Conservation (phyloP, 495 filamentous ascomycete species). For the Aspergillus coremiiformis region DNA sequence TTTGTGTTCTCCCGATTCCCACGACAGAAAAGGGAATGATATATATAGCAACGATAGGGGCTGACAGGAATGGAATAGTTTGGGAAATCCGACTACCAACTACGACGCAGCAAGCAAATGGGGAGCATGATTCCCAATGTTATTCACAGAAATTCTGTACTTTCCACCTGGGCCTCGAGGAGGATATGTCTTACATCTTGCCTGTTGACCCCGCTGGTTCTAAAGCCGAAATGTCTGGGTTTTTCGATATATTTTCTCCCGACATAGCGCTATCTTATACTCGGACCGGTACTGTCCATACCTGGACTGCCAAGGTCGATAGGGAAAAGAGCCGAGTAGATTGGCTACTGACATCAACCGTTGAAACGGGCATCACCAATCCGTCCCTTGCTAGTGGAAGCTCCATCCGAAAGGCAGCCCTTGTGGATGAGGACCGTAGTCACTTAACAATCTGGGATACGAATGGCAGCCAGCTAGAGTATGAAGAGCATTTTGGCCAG, state of each 20-base stretch:
- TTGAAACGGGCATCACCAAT: slow-evolving; percentile 69
- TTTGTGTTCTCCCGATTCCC: slow-evolving; percentile 76
- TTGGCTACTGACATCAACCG: slow-evolving; percentile 77
- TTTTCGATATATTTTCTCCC: slow-evolving; percentile 78
- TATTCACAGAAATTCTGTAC: slow-evolving; percentile 58
- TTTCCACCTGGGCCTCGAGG: slow-evolving; percentile 63
- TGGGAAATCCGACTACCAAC: slow-evolving; percentile 63
- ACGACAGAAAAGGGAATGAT: slow-evolving; percentile 45
- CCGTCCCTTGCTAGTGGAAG: slow-evolving; percentile 78
- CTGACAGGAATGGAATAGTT: slow-evolving; percentile 73
- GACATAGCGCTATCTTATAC: slow-evolving; percentile 88
- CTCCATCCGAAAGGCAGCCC: slow-evolving; percentile 77
- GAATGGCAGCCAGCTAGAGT: slow-evolving; percentile 73
- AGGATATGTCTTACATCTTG: slow-evolving; percentile 73
- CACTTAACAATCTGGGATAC: slow-evolving; percentile 90
- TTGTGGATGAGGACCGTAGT: slow-evolving; percentile 67
- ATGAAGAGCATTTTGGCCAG: slow-evolving; percentile 62
- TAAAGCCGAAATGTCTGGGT: slow-evolving; percentile 61
- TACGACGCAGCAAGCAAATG: slow-evolving; percentile 14
- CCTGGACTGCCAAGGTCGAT: slow-evolving; percentile 80
- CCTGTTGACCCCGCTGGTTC: slow-evolving; percentile 88
- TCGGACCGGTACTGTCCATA: slow-evolving; percentile 62
- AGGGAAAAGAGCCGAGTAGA: slow-evolving; percentile 48
- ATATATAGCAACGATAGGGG: slow-evolving; percentile 77
- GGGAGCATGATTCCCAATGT: slow-evolving; percentile 20